phyloP scores from a whole-genome alignment of 345 rosid species.

The Raphanus raphanistrum region DNA sequence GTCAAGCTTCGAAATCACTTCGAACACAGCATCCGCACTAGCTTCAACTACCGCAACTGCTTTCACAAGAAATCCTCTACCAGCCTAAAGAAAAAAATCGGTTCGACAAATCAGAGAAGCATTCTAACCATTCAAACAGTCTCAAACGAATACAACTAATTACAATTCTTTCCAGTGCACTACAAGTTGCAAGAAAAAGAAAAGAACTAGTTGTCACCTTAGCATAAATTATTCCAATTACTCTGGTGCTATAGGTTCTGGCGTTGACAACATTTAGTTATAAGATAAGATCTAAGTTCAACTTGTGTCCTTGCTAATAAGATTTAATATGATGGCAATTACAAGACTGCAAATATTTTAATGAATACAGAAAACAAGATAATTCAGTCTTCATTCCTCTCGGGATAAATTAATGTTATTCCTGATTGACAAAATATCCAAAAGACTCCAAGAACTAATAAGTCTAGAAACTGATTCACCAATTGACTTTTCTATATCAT shows the following conservation, averaged over 20 bases:
- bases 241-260: not conserved
- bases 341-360: not conserved
- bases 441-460: slow-evolving; percentile 3
- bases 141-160: not conserved
- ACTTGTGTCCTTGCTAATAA: slow-evolving; percentile 14
- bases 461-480: not conserved
- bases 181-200: slow-evolving; percentile 13
- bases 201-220: not conserved
- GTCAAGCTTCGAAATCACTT: slow-evolving; percentile 69
- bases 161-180: not conserved
- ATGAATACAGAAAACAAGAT: not conserved
- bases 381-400: slow-evolving; percentile 14
- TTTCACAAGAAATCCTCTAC: slow-evolving; percentile 82
- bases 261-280: slow-evolving; percentile 16
- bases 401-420: not conserved
- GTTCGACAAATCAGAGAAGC: slow-evolving; percentile 9
- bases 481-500: slow-evolving; percentile 2
- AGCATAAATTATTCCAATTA: not conserved
- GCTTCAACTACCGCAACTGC: slow-evolving; percentile 89
- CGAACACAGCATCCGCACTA: slow-evolving; percentile 82
- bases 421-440: slow-evolving; percentile 10
- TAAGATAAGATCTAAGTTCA: slow-evolving; percentile 4
- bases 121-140: not conserved
- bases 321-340: not conserved
- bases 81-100: slow-evolving; percentile 48